Evolutionary conservation across 306 rosid genomes (phyloP).

Genomic region (Ammopiptanthus mongolicus): DNA sequence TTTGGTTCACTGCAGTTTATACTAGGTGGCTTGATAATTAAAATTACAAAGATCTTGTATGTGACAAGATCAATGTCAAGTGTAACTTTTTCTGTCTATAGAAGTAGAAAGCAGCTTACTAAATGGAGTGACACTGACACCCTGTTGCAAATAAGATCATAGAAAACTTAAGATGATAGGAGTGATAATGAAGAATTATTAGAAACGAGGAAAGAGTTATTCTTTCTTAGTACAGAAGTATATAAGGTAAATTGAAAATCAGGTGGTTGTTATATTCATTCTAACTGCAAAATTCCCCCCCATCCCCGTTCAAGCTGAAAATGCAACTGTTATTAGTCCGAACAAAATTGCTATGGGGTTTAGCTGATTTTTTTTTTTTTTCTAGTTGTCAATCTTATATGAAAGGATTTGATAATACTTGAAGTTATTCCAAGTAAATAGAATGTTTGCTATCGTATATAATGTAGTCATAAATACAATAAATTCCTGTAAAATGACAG

Average conservation of each 20-base stretch:
- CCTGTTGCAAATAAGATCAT: conserved; percentile 7
- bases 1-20: neutral
- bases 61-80: neutral
- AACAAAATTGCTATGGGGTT: neutral
- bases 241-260: neutral
- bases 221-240: neutral
- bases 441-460: neutral
- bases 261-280: neutral
- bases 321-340: neutral
- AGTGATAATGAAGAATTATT: neutral
- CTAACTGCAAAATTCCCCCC: neutral
- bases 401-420: neutral
- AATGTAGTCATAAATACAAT: neutral
- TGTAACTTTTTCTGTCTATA: neutral
- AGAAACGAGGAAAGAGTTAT: neutral
- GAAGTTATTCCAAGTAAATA: neutral
- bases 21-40: neutral
- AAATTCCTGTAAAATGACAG: neutral
- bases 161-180: neutral
- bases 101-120: neutral
- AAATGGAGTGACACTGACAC: neutral
- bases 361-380: neutral
- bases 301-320: neutral
- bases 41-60: neutral
- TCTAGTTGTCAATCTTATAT: neutral